phyloP scores from a whole-genome alignment of 805 yeast species.

The Barnettozyma wickerhamii region DNA sequence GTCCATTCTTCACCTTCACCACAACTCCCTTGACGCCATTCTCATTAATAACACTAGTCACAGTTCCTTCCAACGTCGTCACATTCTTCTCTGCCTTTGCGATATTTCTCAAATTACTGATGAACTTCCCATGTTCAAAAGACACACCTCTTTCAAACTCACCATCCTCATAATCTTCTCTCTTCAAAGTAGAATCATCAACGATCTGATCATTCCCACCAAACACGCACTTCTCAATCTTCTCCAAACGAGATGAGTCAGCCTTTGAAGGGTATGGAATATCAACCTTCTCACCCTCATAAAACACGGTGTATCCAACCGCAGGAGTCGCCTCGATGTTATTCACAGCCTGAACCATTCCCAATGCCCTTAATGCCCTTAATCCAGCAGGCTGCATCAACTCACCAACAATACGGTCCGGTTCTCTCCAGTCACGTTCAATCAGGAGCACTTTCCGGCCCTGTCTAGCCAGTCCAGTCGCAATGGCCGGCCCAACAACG shows the following conservation, averaged over 20 bases:
- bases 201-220: conserved; percentile 54
- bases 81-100: conserved; percentile 70
- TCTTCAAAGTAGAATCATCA: conserved; percentile 46
- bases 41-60: conserved; percentile 57
- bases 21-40: conserved; percentile 71
- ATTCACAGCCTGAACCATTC: conserved; percentile 72
- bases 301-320: conserved; percentile 77
- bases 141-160: conserved; percentile 69
- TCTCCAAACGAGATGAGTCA: conserved; percentile 38
- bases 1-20: conserved; percentile 46
- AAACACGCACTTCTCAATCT: conserved; percentile 51
- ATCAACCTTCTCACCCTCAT: conserved; percentile 48
- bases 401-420: conserved; percentile 97
- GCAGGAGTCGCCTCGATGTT: conserved; percentile 74
- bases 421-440: conserved; percentile 88
- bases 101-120: conserved; percentile 68
- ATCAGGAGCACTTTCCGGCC: conserved; percentile 73
- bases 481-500: conserved; percentile 90
- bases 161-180: conserved; percentile 52
- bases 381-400: conserved; percentile 97
- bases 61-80: conserved; percentile 78
- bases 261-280: conserved; percentile 73
- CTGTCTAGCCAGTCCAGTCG: conserved; percentile 84
- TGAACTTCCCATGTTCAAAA: conserved; percentile 89
- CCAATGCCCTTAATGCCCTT: conserved; percentile 74